Evolutionary conservation across 2,329 filamentous ascomycete genomes (phyloP).

Genomic region (Aquanectria penicillioides): DNA sequence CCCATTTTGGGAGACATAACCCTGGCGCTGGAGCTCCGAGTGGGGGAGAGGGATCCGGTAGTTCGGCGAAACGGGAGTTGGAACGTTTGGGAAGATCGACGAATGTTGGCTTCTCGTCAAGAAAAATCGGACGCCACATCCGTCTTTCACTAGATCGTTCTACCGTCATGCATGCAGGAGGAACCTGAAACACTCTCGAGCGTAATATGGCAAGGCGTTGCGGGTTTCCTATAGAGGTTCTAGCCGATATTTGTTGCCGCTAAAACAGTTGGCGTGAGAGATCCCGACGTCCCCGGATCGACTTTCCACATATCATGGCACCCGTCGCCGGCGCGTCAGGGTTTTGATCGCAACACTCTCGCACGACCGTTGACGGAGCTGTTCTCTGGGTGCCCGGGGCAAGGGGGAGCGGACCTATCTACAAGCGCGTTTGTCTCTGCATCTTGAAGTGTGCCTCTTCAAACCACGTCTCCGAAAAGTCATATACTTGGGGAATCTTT

Average conservation of each 20-base stretch:
- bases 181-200: slow-evolving; percentile 12
- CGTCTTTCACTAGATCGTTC: not conserved
- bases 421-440: too few relatives aligned
- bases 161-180: slow-evolving; percentile 1
- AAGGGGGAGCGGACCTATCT: too few relatives aligned
- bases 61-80: slow-evolving; percentile 10
- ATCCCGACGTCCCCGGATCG: not conserved
- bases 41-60: not conserved
- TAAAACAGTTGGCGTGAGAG: slow-evolving; percentile 8
- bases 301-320: not conserved
- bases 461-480: not conserved
- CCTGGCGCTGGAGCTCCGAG: not conserved
- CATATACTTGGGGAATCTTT: not conserved
- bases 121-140: too few relatives aligned
- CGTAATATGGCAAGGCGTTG: not conserved
- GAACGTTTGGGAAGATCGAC: too few relatives aligned
- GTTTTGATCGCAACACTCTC: not conserved
- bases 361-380: not conserved
- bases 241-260: not conserved
- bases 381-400: not conserved
- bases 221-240: not conserved
- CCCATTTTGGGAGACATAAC: not conserved
- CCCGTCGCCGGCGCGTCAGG: not conserved
- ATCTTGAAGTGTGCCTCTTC: too few relatives aligned
- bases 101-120: not conserved